Base-by-base conservation (phyloP, 441 rosid genomes). In the Oxalis stricta region DNA sequence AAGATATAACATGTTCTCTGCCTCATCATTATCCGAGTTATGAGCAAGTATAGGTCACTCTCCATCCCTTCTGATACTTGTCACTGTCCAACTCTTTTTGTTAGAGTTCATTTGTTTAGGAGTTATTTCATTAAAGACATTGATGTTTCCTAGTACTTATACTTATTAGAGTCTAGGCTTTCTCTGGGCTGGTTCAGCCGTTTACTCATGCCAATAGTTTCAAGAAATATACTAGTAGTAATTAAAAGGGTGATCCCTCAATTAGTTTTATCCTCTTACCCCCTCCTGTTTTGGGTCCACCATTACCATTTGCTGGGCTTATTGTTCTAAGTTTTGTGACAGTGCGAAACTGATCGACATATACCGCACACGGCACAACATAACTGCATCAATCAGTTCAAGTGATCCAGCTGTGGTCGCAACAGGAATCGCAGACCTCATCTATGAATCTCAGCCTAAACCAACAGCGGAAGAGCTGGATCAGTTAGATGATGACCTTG, bases 391-490 rank as follows among this genome's bases (percentile, higher is more conserved):
- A 18, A 46, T 92, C 42, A 94, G 95, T 52, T 59, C 78, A 65
- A 79, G 55, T 50, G 99, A 92, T 70, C 82, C 92, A 52, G 86
- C 99, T 48, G 95, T n/a, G n/a, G n/a, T 91, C 38, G 92, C 95
- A 31, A 81, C 89, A 44, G 99, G 99, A 50, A 92, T 92, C 59
- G 84, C 97, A 45, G 99, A 87, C 59, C 77, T 92, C 48, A 61
- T 87, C 34, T 87, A 87, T 63, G 97, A 92, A 64, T 77, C 95
- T 45, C 76, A 73, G 58, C 86, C 81, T 17, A 75, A 73, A 59
- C 86, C 81, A 19, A 75, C 84, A 32, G 72, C 77, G 38, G 65
- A 63, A 36, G 81, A 82, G 60, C 60, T 89, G 49, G 82, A 80
- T 61, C 60, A 70, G n/a, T 79, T 87, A 33, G 97, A 92, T 56